Conservation (phyloP, 1,284 basidiomycete genomes). For the Ustilago cynodontis region DNA sequence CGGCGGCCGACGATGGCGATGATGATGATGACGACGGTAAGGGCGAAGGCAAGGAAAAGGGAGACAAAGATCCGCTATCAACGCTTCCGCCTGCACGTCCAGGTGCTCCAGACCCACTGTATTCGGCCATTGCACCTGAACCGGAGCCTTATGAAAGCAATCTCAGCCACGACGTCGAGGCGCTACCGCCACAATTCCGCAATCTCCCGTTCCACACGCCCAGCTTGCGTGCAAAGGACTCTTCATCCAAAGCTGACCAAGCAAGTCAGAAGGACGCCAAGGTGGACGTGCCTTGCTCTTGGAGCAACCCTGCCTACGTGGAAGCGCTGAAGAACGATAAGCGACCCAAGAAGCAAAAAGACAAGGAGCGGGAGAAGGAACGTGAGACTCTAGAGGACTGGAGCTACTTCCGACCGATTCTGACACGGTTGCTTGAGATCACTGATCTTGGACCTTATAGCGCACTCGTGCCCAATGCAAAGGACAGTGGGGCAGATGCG, state of each 20-base stretch:
- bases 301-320: constrained; percentile 41
- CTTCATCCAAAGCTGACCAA: too few species aligned
- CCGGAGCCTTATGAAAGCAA: constrained; percentile 28
- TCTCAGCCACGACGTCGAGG: constrained; percentile 39
- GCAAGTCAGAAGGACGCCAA: background rate
- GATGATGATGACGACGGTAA: constrained; percentile 45
- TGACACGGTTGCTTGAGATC: constrained; percentile 48
- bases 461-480: constrained; percentile 14
- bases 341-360: constrained; percentile 57
- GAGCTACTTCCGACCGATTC: constrained; percentile 59
- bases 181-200: constrained; percentile 40
- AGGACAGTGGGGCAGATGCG: background rate
- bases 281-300: constrained; percentile 23
- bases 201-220: constrained; percentile 46
- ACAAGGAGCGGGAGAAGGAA: constrained; percentile 58
- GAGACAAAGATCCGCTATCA: constrained; percentile 49
- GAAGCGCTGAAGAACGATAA: constrained; percentile 55
- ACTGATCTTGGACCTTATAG: constrained; percentile 49
- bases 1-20: constrained; percentile 29
- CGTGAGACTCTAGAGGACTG: constrained; percentile 61
- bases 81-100: constrained; percentile 38
- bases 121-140: constrained; percentile 44
- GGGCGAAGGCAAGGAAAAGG: constrained; percentile 34
- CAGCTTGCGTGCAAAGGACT: constrained; percentile 1
- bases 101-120: constrained; percentile 47